Base-by-base conservation (phyloP, 2,329 filamentous ascomycete species). In the Apiospora phragmitis region DNA sequence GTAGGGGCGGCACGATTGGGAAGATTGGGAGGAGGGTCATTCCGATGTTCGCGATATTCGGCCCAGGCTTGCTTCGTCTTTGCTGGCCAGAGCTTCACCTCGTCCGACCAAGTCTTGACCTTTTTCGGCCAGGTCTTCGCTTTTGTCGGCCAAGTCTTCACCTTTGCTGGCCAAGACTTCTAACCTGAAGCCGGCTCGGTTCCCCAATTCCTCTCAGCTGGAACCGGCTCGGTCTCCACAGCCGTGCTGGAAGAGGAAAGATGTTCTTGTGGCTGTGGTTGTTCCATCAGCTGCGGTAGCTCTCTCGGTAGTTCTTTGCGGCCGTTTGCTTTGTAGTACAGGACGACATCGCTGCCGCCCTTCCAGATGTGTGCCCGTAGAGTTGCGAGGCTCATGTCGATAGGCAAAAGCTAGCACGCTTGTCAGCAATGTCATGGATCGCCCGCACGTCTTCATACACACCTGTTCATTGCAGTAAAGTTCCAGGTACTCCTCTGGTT, bases 381-480 rank as follows among this genome's bases (percentile, higher is more conserved):
- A 0, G 95, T 98, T 5, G 94, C 94, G n/a, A 99, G 88, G 45
- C 93, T 98, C 92, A 97, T 98, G 42, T 91, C 92, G 8, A 91
- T 90, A 2, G 92, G 89, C 35, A 98, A 85, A 71, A 92, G 81
- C 88, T 91, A 72, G 49, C 76, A 66, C 76, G 2, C 70, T 29
- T 59, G 71, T 79, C 71, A 76, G 73, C 71, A 70, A n/a, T 45
- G 42, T 18, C 35, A 16, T 18, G 35, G 4, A 6, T 24, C 5
- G n/a, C 16, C 55, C 14, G 68, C 16, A 9, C 8, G 59, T 62
- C 43, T 24, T 55, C 49, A 59, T 51, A 83, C 90, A 79, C 83
- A 96, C 94, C 87, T 94, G 93, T 69, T 95, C 93, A 79, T 98
- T 95, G 81, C 96, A 98, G 80, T 97, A 97, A 67, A 99, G 84